A percentile compares a stretch with the other conserved stretches of the same genome.
Evolutionary conservation across 768 basidiomycete genomes (phyloP).

Genomic region (Hericium rajendrae): DNA sequence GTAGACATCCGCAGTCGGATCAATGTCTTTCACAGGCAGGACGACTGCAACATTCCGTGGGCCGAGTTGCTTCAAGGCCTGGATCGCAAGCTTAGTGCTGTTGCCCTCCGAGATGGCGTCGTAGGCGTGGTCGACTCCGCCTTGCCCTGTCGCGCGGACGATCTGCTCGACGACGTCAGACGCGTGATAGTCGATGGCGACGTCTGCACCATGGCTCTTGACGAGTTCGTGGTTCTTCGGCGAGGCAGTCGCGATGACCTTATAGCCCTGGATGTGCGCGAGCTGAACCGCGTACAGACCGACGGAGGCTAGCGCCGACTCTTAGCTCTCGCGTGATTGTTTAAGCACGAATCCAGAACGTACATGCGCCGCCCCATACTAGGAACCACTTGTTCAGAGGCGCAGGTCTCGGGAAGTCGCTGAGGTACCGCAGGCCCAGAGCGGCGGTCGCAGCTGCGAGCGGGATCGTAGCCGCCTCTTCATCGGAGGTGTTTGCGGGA

Average conservation of each 20-base stretch:
- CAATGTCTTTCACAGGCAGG: not conserved
- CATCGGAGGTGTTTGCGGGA: not conserved
- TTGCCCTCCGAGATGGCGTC: not conserved
- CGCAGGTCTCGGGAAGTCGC: not conserved
- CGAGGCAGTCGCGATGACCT: slow-evolving; percentile 25
- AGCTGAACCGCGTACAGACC: slow-evolving; percentile 24
- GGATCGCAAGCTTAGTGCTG: not conserved
- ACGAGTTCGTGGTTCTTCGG: slow-evolving; percentile 26
- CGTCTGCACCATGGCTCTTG: slow-evolving; percentile 27
- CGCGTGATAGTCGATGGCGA: slow-evolving; percentile 19
- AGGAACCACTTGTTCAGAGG: not conserved
- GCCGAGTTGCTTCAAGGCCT: not conserved
- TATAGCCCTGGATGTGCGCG: slow-evolving; percentile 19
- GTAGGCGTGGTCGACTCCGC: not conserved
- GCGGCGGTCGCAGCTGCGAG: not conserved
- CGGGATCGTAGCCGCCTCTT: not conserved
- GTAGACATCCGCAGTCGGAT: not conserved
- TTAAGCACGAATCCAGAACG: not conserved
- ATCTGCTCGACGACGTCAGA: slow-evolving; percentile 3
- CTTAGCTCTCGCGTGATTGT: not conserved
- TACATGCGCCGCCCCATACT: not conserved
- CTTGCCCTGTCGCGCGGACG: not conserved
- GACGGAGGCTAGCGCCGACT: slow-evolving; percentile 4
- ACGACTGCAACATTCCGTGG: not conserved
- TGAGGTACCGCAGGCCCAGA: not conserved